Evolutionary conservation across 2,329 filamentous ascomycete genomes (phyloP).

Genomic region (Xenoacremonium recifei): DNA sequence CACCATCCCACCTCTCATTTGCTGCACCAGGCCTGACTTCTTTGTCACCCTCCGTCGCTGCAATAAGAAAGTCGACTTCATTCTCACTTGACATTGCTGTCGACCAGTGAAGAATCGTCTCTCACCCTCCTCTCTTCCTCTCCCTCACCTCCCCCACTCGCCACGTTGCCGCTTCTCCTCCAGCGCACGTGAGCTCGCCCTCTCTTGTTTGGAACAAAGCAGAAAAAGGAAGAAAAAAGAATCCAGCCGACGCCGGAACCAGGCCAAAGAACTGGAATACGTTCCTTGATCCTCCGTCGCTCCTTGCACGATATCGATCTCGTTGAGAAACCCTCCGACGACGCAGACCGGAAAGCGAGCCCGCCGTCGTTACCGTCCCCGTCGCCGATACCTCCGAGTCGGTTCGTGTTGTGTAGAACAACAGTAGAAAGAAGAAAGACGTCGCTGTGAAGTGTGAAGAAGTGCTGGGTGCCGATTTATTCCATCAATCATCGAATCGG

Average conservation of each 20-base stretch:
- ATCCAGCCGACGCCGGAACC: conserved; percentile 20
- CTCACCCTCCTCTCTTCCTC: conserved; percentile 8
- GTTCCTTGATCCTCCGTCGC: conserved; percentile 35
- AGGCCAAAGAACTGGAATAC: conserved; percentile 43
- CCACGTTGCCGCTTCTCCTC: conserved; percentile 12
- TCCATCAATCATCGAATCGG: no score
- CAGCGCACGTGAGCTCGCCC: conserved; percentile 19
- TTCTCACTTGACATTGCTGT: no score
- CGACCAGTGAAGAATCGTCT: no score
- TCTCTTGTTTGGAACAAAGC: conserved; percentile 21
- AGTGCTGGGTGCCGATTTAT: conserved; percentile 17
- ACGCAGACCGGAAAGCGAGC: conserved; percentile 34
- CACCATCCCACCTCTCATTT: conserved; percentile 20
- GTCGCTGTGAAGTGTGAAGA: conserved; percentile 31
- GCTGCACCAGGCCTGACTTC: no score
- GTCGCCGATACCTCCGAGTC: conserved; percentile 33
- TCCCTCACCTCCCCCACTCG: conserved; percentile 9
- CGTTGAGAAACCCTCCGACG: conserved; percentile 33
- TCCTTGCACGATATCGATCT: conserved; percentile 33
- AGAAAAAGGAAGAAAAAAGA: no score
- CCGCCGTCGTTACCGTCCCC: conserved; percentile 25
- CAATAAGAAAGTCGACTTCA: no score
- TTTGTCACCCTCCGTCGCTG: no score
- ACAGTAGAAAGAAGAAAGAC: no score
- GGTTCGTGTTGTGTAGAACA: conserved; percentile 38